A percentile compares a stretch with the other conserved stretches of the same genome.
Conservation (phyloP, 2,329 filamentous ascomycete species). For the Penicillium sclerotiorum region DNA sequence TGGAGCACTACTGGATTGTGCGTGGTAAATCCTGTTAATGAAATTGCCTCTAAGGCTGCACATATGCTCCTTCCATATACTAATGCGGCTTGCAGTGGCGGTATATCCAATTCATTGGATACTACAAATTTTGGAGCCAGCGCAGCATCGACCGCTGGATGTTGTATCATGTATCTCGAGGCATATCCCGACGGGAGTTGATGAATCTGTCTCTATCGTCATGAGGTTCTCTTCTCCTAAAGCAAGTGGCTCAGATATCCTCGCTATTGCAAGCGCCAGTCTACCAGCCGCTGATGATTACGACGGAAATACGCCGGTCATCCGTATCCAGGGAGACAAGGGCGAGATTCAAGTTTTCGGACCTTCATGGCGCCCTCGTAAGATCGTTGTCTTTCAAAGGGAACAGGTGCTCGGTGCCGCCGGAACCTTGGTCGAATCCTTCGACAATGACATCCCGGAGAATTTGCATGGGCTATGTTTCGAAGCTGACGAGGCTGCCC, state of each 20-base stretch:
- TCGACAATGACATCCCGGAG: neutral
- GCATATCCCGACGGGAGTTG: neutral
- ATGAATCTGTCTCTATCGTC: neutral
- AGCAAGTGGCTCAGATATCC: neutral
- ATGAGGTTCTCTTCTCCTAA: neutral
- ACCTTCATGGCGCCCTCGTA: neutral
- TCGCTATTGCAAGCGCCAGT: neutral
- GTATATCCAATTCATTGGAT: slow-evolving; percentile 3
- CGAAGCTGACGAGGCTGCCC: slow-evolving; percentile 7
- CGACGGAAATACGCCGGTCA: neutral
- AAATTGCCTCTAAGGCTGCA: no score
- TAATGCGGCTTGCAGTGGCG: neutral
- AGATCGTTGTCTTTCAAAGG: neutral
- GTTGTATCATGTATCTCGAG: neutral
- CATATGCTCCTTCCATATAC: no score
- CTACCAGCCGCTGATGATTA: neutral
- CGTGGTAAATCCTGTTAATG: no score
- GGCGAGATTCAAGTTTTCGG: slow-evolving; percentile 3
- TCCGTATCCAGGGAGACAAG: slow-evolving; percentile 1
- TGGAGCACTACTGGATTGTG: slow-evolving; percentile 6
- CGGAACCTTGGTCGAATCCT: neutral
- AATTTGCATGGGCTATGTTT: neutral
- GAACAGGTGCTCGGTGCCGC: neutral
- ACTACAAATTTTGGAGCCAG: neutral
- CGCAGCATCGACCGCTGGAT: neutral